Percentiles rank a stretch among this genome's conserved stretches.
These are phyloP conservation scores for Ogataea angusta DNA, from an alignment of 805 yeast species.

Conservation along the genomic window DNA sequence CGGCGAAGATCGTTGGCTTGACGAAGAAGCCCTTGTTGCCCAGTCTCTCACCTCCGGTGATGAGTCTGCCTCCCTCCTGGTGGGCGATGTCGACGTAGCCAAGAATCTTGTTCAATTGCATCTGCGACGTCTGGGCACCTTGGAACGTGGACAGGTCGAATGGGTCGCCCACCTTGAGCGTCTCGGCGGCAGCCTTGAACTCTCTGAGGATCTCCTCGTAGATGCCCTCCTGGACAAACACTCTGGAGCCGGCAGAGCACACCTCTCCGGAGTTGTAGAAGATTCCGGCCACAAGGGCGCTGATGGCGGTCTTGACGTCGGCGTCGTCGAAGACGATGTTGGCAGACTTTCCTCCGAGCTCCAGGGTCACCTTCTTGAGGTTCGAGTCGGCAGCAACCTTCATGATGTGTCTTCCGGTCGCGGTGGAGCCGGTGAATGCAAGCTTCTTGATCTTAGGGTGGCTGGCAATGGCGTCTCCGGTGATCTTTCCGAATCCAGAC, in stretches of 20 bases:
- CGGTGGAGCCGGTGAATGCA: slow-evolving; percentile 82
- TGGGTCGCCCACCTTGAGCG: slow-evolving; percentile 70
- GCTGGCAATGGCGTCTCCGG: slow-evolving; percentile 67
- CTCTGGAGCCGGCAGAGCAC: slow-evolving; percentile 80
- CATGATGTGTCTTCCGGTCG: slow-evolving; percentile 70
- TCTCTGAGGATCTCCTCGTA: slow-evolving; percentile 59
- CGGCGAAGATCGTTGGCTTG: slow-evolving; percentile 71
- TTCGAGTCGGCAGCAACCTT: slow-evolving; percentile 64
- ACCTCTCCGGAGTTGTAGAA: slow-evolving; percentile 81
- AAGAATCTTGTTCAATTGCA: slow-evolving; percentile 67
- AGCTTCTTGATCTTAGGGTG: slow-evolving; percentile 71
- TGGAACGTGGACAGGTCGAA: slow-evolving; percentile 63
- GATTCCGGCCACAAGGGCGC: slow-evolving; percentile 61
- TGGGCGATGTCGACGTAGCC: slow-evolving; percentile 66
- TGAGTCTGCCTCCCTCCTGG: slow-evolving; percentile 60
- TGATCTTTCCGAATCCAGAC: slow-evolving; percentile 70
- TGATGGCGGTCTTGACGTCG: slow-evolving; percentile 46
- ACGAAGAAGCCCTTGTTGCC: slow-evolving; percentile 69
- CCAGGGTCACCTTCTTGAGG: slow-evolving; percentile 76
- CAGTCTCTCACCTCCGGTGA: slow-evolving; percentile 68
- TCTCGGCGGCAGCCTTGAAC: slow-evolving; percentile 57
- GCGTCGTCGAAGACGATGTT: slow-evolving; percentile 72
- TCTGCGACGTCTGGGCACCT: slow-evolving; percentile 75
- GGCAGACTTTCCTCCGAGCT: slow-evolving; percentile 83
- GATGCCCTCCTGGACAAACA: slow-evolving; percentile 67